phyloP scores from a whole-genome alignment of 192 early-diverging fungal species.

The Backusella tarrabulga region DNA sequence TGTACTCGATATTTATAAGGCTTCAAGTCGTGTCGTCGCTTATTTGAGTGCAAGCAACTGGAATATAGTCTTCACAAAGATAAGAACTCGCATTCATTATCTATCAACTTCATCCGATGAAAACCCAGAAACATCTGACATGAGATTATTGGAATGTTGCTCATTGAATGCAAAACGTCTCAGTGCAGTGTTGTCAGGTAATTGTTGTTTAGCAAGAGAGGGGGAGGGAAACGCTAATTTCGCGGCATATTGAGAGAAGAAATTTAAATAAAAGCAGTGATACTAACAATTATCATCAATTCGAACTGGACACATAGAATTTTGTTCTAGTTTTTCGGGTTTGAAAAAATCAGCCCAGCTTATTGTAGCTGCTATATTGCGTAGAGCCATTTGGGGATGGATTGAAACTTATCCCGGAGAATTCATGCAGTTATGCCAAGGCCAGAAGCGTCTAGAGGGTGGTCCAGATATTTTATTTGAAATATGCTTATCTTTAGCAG shows the following conservation, averaged over 20 bases:
- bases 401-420: slow-evolving; percentile 84
- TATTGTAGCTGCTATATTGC: slow-evolving; percentile 70
- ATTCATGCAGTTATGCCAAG: slow-evolving; percentile 76
- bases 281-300: background rate
- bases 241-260: background rate
- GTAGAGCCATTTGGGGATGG: slow-evolving; percentile 91
- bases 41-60: slow-evolving; percentile 91
- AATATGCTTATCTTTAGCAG: slow-evolving; percentile 61
- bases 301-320: slow-evolving; percentile 27
- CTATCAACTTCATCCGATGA: slow-evolving; percentile 66
- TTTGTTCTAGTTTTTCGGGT: slow-evolving; percentile 49
- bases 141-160: slow-evolving; percentile 85
- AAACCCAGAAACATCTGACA: slow-evolving; percentile 71
- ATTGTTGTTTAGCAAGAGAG: background rate
- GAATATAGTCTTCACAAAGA: slow-evolving; percentile 72
- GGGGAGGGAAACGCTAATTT: background rate
- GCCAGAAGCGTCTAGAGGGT: slow-evolving; percentile 56
- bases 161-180: slow-evolving; percentile 76
- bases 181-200: slow-evolving; percentile 63
- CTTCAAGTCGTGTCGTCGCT: slow-evolving; percentile 80
- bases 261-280: background rate
- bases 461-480: slow-evolving; percentile 78
- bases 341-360: slow-evolving; percentile 73
- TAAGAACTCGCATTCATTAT: slow-evolving; percentile 63
- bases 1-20: slow-evolving; percentile 74